A percentile compares a stretch with the other conserved stretches of the same genome.
phyloP scores from a whole-genome alignment of 495 filamentous ascomycete genomes.

The Aspergillus hancockii region DNA sequence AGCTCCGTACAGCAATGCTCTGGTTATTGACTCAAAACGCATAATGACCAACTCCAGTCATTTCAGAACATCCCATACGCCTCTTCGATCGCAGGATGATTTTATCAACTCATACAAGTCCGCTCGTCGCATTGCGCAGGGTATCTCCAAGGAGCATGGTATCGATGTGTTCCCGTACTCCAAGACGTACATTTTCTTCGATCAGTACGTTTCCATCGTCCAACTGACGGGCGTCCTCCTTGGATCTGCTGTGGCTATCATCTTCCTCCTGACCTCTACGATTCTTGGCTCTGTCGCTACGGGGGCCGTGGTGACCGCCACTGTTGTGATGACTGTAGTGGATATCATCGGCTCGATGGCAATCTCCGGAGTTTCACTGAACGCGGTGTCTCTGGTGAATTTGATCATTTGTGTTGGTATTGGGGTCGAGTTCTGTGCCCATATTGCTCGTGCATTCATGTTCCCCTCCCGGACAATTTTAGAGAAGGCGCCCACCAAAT shows the following conservation, averaged over 20 bases:
- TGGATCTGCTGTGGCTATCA: slow-evolving; percentile 78
- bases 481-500: slow-evolving; percentile 64
- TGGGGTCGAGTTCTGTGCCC: slow-evolving; percentile 94
- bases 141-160: slow-evolving; percentile 64
- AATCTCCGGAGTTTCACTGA: slow-evolving; percentile 82
- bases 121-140: slow-evolving; percentile 82
- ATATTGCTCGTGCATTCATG: slow-evolving; percentile 93
- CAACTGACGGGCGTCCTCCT: slow-evolving; percentile 75
- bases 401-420: slow-evolving; percentile 96
- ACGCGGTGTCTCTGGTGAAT: slow-evolving; percentile 96
- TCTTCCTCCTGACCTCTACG: slow-evolving; percentile 72
- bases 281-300: slow-evolving; percentile 85
- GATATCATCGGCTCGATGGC: slow-evolving; percentile 97
- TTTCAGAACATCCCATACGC: slow-evolving; percentile 87
- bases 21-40: slow-evolving; percentile 71
- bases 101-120: slow-evolving; percentile 90
- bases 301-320: slow-evolving; percentile 76
- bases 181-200: slow-evolving; percentile 98
- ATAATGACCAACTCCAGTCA: slow-evolving; percentile 75
- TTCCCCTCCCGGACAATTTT: slow-evolving; percentile 79
- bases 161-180: slow-evolving; percentile 91
- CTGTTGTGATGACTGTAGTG: slow-evolving; percentile 89
- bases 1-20: slow-evolving; percentile 81
- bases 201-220: slow-evolving; percentile 89
- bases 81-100: slow-evolving; percentile 83